Percentiles rank a stretch among this genome's conserved stretches.
These are phyloP conservation scores for Phytophthora melonis DNA, from an alignment of 352 stramenopile genomes.

Conservation along the genomic window DNA sequence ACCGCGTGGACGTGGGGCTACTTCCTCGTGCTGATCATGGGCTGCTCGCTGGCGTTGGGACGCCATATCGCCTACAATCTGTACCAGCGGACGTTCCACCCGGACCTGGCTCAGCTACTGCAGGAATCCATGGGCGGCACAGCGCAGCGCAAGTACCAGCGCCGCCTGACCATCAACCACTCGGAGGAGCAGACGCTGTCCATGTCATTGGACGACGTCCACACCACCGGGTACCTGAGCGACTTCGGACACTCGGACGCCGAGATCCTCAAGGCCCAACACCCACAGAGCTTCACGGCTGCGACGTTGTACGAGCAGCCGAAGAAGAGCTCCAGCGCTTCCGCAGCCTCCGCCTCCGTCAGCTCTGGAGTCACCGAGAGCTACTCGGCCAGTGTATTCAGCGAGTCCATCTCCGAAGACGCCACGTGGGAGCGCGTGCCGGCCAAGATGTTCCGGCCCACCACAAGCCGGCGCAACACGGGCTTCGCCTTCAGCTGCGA, in stretches of 20 bases:
- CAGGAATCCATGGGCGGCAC: slow-evolving; percentile 62
- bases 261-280: slow-evolving; percentile 47
- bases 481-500: slow-evolving; percentile 88
- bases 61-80: slow-evolving; percentile 83
- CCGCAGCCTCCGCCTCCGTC: slow-evolving; percentile 26
- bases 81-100: slow-evolving; percentile 83
- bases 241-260: slow-evolving; percentile 64
- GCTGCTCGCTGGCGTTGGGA: slow-evolving; percentile 71
- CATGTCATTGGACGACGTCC: slow-evolving; percentile 82
- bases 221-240: slow-evolving; percentile 53
- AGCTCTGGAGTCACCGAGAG: slow-evolving; percentile 41
- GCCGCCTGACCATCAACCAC: slow-evolving; percentile 77
- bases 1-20: slow-evolving; percentile 68
- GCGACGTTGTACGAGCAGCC: slow-evolving; percentile 38
- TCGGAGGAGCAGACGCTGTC: slow-evolving; percentile 79
- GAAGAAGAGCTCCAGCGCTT: slow-evolving; percentile 32
- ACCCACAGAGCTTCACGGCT: slow-evolving; percentile 27
- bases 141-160: slow-evolving; percentile 40
- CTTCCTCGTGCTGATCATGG: slow-evolving; percentile 72
- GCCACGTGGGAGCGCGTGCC: slow-evolving; percentile 52
- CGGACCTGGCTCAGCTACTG: slow-evolving; percentile 72
- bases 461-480: slow-evolving; percentile 60
- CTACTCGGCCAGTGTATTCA: slow-evolving; percentile 76
- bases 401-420: slow-evolving; percentile 58
- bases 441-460: slow-evolving; percentile 47